Evolutionary conservation across 1,284 basidiomycete species (phyloP), one percentile per base, ranked within the genome.

Genomic region (Trametes versicolor): DNA sequence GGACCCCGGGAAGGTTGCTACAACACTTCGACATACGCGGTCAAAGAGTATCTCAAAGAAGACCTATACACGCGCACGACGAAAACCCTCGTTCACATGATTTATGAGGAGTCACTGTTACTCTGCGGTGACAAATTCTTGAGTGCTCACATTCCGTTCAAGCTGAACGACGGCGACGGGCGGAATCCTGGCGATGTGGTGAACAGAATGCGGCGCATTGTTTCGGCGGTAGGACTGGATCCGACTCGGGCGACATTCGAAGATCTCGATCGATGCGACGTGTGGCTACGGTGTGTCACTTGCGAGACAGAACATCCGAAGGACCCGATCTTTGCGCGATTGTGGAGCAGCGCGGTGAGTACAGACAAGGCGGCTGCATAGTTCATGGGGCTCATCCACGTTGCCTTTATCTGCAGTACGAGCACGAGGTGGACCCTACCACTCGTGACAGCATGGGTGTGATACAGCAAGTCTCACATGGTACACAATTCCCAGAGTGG

Each of bases 171-270:
- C 17, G 9, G 9, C 7, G 29, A n/a, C n/a, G n/a, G n/a, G n/a
- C n/a, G n/a, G n/a, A n/a, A n/a, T n/a, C n/a, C n/a, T n/a, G n/a
- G n/a, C n/a, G n/a, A n/a, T n/a, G n/a, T n/a, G n/a, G n/a, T n/a
- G n/a, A n/a, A n/a, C n/a, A n/a, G n/a, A n/a, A n/a, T 55, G 53
- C 53, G 53, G 23, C 5, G 13, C 7, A 45, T 55, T 39, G 39
- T 55, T 39, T 1, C 17, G 17, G 53, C 39, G 25, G 13, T 55
- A 4, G 53, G 53, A 1, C 41, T 55, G 6, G 41, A 55, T 17
- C 53, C 53, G 23, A 27, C 41, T 17, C 12, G 41, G 25, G 25
- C 53, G 27, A 45, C 53, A 27, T 19, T 43, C 8, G 53, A 55
- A 3, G 53, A 55, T 13, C 23, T 55, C 15, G 39, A 55, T 12